Percentiles rank a stretch among this genome's conserved stretches.
These are phyloP conservation scores for Zygosaccharomyces sapae DNA, from an alignment of 1,139 yeast species.

Conservation along the genomic window DNA sequence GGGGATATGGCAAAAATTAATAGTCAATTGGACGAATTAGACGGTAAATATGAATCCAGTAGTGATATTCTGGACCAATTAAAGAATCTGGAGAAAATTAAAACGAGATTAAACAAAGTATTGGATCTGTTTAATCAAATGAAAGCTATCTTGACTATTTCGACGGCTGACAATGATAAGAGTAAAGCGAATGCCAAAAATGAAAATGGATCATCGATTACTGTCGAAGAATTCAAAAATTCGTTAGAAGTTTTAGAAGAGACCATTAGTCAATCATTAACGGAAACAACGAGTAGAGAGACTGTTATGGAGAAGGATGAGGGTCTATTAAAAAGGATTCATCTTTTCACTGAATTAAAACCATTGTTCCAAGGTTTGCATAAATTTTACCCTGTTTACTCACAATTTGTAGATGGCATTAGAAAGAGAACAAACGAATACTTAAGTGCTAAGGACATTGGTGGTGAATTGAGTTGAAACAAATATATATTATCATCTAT, in stretches of 20 bases:
- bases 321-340: conserved; percentile 40
- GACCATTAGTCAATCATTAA: conserved; percentile 42
- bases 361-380: conserved; percentile 51
- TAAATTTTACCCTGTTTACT: conserved; percentile 47
- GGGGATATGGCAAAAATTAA: conserved; percentile 44
- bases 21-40: conserved; percentile 26
- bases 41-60: conserved; percentile 20
- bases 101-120: conserved; percentile 45
- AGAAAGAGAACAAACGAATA: conserved; percentile 39
- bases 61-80: conserved; percentile 41
- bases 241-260: conserved; percentile 44
- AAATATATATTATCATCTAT: conserved; percentile 20
- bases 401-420: conserved; percentile 42
- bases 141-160: conserved; percentile 37
- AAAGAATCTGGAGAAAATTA: conserved; percentile 43
- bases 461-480: conserved; percentile 10
- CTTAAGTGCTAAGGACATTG: conserved; percentile 30
- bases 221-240: conserved; percentile 38
- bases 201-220: conserved; percentile 11
- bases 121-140: conserved; percentile 45
- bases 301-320: conserved; percentile 31
- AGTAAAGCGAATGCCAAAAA: conserved; percentile 2
- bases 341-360: conserved; percentile 43
- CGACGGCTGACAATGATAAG: conserved; percentile 15
- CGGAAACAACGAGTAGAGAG: conserved; percentile 30